Base-by-base conservation (phyloP, 2,329 filamentous ascomycete genomes). In the Paraphoma sp. region DNA sequence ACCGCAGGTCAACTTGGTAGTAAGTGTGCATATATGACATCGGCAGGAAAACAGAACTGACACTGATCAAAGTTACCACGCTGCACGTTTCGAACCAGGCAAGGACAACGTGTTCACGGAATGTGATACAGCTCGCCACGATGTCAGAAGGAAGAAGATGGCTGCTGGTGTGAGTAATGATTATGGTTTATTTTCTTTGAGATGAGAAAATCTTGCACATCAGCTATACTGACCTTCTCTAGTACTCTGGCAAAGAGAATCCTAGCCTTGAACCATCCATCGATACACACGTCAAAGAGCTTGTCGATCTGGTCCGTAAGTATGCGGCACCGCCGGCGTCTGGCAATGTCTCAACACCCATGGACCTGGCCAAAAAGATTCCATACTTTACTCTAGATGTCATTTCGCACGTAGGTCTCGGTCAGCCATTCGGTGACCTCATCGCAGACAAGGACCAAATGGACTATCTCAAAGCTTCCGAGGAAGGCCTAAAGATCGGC, bases 161-260 rank as follows among this genome's bases (percentile, higher is more conserved):
- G 77, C 80, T 3, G 75, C 81, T 1, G 85, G 82, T 1, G 84
- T 75, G 65, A 56, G 56, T 62, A 10, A 33, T 28, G 23, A 23
- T 23, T 23, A 23, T 23, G 23, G 23, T 5, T 23, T 23, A 5
- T 23, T 23, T 23, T 23, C 23, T 2, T 23, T 23, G 23, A 23
- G 5, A 3, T 2, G 23, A 23, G 23, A 23, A 23, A 2, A 23
- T 23, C 23, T 3, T 23, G 23, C 23, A 5, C 23, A 23, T 23
- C 23, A 23, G 23, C 23, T 29, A 51, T 44, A 42, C 60, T 62
- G 44, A 69, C 48, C 6, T 17, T 6, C 40, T 16, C 9, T 31
- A 76, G 82, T 87, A 86, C 63, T 82, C 84, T 2, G 84, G 84
- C 2, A 80, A 82, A 51, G 84, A 86, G 48, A 86, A 86, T 36